phyloP scores from a whole-genome alignment of 371 early-diverging fungal genomes.

The Basidiobolus heterosporus region DNA sequence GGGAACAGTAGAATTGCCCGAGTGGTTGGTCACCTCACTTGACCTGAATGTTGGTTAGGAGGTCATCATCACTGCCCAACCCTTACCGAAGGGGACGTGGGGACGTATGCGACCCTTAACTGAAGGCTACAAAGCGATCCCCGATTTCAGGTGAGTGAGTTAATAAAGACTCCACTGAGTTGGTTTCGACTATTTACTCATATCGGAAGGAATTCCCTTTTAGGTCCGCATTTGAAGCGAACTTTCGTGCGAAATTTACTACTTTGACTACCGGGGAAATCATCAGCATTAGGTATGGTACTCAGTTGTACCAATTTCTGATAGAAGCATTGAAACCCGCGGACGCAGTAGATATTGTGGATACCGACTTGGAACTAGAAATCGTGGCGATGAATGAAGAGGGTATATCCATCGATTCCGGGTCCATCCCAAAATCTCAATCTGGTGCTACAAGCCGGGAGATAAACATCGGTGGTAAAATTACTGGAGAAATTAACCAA shows the following conservation, averaged over 20 bases:
- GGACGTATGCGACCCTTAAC: conserved; percentile 46
- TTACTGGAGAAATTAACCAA: too few species aligned
- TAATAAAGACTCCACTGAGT: not conserved
- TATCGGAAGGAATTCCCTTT: not conserved
- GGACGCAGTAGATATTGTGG: conserved; percentile 45
- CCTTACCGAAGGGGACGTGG: conserved; percentile 51
- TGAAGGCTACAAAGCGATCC: conserved; percentile 33
- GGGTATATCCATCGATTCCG: too few species aligned
- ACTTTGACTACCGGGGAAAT: conserved; percentile 52
- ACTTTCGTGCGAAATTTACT: conserved; percentile 51
- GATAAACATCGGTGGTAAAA: too few species aligned
- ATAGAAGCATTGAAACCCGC: conserved; percentile 51
- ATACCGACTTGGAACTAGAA: conserved; percentile 45
- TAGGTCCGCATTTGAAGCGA: conserved; percentile 52
- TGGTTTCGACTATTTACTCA: not conserved
- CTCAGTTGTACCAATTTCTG: conserved; percentile 30
- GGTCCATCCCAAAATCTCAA: too few species aligned
- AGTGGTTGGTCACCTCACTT: conserved; percentile 30
- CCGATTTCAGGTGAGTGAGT: conserved; percentile 30
- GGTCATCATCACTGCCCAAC: conserved; percentile 25
- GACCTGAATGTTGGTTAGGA: conserved; percentile 18
- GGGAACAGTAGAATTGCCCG: conserved; percentile 30
- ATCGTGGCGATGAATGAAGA: too few species aligned
- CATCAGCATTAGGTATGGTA: conserved; percentile 37
- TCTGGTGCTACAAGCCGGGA: too few species aligned